Evolutionary conservation across 1,139 yeast genomes (phyloP).

Genomic region (Taphrina deformans): DNA sequence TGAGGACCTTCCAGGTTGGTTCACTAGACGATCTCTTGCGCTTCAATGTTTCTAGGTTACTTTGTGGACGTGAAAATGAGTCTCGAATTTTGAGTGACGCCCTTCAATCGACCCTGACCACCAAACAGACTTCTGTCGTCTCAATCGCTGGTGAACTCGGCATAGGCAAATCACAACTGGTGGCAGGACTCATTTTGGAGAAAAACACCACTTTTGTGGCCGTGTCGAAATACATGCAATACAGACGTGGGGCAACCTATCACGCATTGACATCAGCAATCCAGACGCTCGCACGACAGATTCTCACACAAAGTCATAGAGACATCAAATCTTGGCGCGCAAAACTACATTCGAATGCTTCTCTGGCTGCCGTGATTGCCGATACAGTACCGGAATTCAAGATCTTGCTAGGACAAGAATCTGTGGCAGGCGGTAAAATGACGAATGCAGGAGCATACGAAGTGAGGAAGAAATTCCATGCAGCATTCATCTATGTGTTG

Average conservation of each 20-base stretch:
- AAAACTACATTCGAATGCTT: neutral
- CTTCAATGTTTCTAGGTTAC: neutral
- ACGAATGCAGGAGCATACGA: neutral
- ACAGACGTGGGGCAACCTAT: slow-evolving; percentile 4
- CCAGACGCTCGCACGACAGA: slow-evolving; percentile 3
- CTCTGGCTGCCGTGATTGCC: neutral
- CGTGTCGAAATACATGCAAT: slow-evolving; percentile 3
- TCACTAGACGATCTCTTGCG: slow-evolving; percentile 2
- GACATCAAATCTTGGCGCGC: slow-evolving; percentile 8
- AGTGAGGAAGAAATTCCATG: neutral
- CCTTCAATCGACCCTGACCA: neutral
- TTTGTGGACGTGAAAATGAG: slow-evolving; percentile 15
- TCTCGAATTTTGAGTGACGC: neutral
- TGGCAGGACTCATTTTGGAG: neutral
- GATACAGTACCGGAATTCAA: slow-evolving; percentile 10
- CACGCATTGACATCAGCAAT: slow-evolving; percentile 3
- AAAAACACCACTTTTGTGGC: neutral
- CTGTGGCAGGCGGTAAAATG: neutral
- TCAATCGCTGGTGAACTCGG: slow-evolving; percentile 4
- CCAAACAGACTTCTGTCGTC: neutral
- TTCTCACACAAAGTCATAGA: neutral
- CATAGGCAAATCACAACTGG: slow-evolving; percentile 14
- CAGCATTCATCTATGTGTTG: neutral
- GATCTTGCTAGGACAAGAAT: neutral
- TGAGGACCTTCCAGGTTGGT: neutral